Base-by-base conservation (phyloP, 305 asterid species). In the Coffea humblotiana region DNA sequence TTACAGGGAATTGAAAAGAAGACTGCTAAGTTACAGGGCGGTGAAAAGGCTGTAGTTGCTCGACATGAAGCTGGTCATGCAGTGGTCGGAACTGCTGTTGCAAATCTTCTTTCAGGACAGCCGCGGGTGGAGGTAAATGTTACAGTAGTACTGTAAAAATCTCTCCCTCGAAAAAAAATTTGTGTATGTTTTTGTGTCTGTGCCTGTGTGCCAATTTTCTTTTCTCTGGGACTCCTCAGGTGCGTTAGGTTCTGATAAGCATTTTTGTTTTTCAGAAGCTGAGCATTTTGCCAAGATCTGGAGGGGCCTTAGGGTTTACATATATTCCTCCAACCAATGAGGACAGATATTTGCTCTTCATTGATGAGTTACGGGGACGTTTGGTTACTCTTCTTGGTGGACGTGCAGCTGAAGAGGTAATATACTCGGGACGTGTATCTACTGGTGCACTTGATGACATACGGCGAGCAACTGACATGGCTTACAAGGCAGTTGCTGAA, bases 11-110 rank as follows among this genome's bases (percentile, higher is more conserved):
- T 96, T 83, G 99, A 96, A 82, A 96, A 93, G 92, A 96, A 96
- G 93, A 93, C 96, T 47, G 88, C 97, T 83, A 96, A 89, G 89
- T 88, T 96, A 87, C 94, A 91, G 84, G 98, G 98, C 80, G 87
- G 89, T 84, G 99, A 96, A 93, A 96, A 93, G 87, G 98, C 94
- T 75, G 98, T 93, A 85, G 98, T 96, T 84, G 98, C 99, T 64
- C 88, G 98, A 71, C 99, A 96, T 88, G 99, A 96, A 89, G 99
- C 97, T 85, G 99, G 99, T 73, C 99, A 96, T 82, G 99, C 99
- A 32, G 98, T 96, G 69, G 98, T 96, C 68, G 99, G 98, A 77
- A 96, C 98, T 71, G 99, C 98, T 75, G 98, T 96, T 82, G 98
- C 99, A 58, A 93, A 90, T 87, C 98, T 96, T 85, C 95, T 96